These are phyloP conservation scores for Ophiostoma populinum DNA, from an alignment of 2,329 filamentous ascomycete genomes.

Conservation along the genomic window DNA sequence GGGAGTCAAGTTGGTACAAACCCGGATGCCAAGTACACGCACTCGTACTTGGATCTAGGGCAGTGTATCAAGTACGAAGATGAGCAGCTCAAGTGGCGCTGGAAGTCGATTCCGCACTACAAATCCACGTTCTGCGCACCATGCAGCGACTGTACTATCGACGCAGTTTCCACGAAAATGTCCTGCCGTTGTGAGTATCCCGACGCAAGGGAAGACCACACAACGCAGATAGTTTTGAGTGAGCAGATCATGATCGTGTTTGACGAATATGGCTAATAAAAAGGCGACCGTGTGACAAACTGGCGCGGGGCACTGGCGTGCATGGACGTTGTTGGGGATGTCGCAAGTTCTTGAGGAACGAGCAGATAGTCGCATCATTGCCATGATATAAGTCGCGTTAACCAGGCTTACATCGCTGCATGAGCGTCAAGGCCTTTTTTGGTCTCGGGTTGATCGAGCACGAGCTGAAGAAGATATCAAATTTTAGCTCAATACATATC, in stretches of 20 bases:
- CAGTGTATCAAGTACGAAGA: conserved; percentile 8
- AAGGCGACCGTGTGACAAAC: conserved; percentile 8
- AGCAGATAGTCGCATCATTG: too few relatives aligned
- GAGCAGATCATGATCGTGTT: background rate
- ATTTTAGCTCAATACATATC: too few relatives aligned
- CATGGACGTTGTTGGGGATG: conserved; percentile 2
- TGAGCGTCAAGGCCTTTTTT: too few relatives aligned
- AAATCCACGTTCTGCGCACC: conserved; percentile 7
- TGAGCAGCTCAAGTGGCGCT: conserved; percentile 5
- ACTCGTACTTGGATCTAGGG: conserved; percentile 8
- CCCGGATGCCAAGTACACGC: conserved; percentile 1
- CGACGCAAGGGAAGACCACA: conserved; percentile 2
- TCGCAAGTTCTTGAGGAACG: too few relatives aligned
- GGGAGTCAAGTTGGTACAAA: background rate
- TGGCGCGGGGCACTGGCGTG: conserved; percentile 6
- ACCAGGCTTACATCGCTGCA: too few relatives aligned
- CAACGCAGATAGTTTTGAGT: conserved; percentile 3
- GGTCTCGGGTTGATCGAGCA: too few relatives aligned
- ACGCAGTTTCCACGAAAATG: conserved; percentile 6
- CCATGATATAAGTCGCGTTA: too few relatives aligned
- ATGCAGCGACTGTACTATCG: conserved; percentile 9
- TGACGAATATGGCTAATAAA: background rate
- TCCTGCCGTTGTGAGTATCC: conserved; percentile 7
- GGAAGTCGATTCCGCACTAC: conserved; percentile 4
- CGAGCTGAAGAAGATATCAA: too few relatives aligned